Evolutionary conservation across 75 land plant species (phyloP).

Genomic region (Sequoiadendron giganteum): DNA sequence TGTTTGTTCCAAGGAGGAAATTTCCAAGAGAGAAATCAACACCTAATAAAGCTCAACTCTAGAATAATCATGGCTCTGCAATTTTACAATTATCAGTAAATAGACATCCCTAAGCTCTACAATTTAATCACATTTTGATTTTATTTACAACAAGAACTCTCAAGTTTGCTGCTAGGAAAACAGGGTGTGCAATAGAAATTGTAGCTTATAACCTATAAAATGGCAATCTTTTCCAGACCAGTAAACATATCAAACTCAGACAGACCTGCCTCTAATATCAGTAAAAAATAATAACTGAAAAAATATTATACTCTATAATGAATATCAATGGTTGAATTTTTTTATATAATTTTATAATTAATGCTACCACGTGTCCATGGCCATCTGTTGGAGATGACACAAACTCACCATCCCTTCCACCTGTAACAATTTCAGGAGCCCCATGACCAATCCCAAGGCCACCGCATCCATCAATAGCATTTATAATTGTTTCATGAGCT

Average conservation of each 20-base stretch:
- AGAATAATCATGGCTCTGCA: neutral
- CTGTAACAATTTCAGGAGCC: slow-evolving; percentile 49
- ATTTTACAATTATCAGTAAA: neutral
- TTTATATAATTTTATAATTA: neutral
- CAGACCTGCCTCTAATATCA: neutral
- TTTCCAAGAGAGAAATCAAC: neutral
- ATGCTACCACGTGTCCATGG: neutral
- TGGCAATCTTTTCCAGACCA: neutral
- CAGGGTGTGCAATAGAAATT: neutral
- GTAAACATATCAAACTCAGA: neutral
- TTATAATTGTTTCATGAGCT: slow-evolving; percentile 40
- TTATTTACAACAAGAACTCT: neutral
- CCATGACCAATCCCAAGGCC: slow-evolving; percentile 45
- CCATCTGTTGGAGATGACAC: neutral
- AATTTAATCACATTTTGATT: neutral
- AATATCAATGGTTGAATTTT: neutral
- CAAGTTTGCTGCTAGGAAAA: neutral
- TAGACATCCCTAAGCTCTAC: neutral
- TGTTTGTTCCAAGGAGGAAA: too few relatives aligned
- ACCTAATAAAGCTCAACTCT: neutral
- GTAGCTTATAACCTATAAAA: neutral
- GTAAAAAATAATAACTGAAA: neutral
- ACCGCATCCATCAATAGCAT: slow-evolving; percentile 51
- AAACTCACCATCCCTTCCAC: slow-evolving; percentile 42
- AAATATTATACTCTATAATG: neutral